Evolutionary conservation across 2,329 filamentous ascomycete species (phyloP).

Genomic region (Beauveria australis): DNA sequence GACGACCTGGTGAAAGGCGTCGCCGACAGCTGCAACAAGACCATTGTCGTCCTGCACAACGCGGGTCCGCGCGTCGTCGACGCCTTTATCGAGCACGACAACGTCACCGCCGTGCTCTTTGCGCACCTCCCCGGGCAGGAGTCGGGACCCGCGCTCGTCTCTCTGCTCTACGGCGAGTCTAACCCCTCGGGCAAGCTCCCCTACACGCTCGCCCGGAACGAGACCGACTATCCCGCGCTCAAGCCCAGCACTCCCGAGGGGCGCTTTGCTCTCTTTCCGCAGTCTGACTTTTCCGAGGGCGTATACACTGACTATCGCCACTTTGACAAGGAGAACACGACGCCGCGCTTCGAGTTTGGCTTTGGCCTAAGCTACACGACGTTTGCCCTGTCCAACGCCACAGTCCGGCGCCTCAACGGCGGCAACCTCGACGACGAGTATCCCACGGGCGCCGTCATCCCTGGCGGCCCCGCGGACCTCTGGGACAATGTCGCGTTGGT

Average conservation of each 20-base stretch:
- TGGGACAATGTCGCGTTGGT: constrained; percentile 38
- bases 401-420: constrained; percentile 22
- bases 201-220: constrained; percentile 51
- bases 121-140: constrained; percentile 59
- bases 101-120: constrained; percentile 56
- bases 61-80: constrained; percentile 54
- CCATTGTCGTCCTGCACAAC: constrained; percentile 58
- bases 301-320: constrained; percentile 46
- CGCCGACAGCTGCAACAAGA: constrained; percentile 50
- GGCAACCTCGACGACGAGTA: constrained; percentile 18
- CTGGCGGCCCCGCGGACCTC: constrained; percentile 38
- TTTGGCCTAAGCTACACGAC: constrained; percentile 49
- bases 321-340: constrained; percentile 41
- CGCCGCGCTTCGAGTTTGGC: constrained; percentile 47
- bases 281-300: constrained; percentile 44
- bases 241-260: constrained; percentile 38
- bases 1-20: constrained; percentile 50
- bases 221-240: constrained; percentile 45
- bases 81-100: constrained; percentile 52
- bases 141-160: constrained; percentile 46
- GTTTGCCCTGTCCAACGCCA: constrained; percentile 39
- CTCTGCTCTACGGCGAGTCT: constrained; percentile 48
- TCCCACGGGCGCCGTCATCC: constrained; percentile 30
- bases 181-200: constrained; percentile 52
- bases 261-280: constrained; percentile 41